These are phyloP conservation scores for Diaporthe vaccinii DNA, from an alignment of 2,329 filamentous ascomycete species.

Conservation along the genomic window DNA sequence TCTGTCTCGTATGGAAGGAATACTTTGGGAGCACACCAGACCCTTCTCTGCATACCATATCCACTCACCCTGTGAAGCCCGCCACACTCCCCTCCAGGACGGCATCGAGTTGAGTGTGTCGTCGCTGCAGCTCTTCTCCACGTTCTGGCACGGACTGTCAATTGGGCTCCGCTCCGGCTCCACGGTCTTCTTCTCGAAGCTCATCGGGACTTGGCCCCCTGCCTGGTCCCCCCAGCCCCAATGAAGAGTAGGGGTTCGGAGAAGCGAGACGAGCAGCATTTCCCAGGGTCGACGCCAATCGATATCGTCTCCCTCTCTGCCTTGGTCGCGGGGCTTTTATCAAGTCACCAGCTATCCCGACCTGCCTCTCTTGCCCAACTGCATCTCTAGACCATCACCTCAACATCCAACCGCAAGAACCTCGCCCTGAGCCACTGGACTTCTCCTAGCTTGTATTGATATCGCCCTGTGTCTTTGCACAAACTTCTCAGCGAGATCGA, in stretches of 20 bases:
- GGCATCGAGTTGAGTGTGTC: slow-evolving; percentile 5
- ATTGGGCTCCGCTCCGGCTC: slow-evolving; percentile 36
- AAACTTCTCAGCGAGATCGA: background rate
- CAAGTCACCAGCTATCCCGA: slow-evolving; percentile 40
- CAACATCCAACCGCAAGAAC: slow-evolving; percentile 12
- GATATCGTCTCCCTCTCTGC: slow-evolving; percentile 37
- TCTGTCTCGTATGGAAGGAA: background rate
- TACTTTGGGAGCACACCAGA: background rate
- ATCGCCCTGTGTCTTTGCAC: background rate
- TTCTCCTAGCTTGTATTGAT: slow-evolving; percentile 6
- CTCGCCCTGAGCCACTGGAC: background rate
- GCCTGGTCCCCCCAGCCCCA: slow-evolving; percentile 35
- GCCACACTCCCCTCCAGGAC: background rate
- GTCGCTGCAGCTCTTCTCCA: slow-evolving; percentile 26
- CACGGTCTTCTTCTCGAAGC: slow-evolving; percentile 31
- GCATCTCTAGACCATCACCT: slow-evolving; percentile 5
- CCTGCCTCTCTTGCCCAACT: slow-evolving; percentile 33
- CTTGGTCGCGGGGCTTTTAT: slow-evolving; percentile 39
- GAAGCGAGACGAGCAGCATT: slow-evolving; percentile 39
- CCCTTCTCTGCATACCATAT: background rate
- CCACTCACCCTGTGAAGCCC: slow-evolving; percentile 6
- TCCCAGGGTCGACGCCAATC: slow-evolving; percentile 37
- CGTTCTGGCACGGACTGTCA: slow-evolving; percentile 33
- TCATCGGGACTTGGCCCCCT: slow-evolving; percentile 33
- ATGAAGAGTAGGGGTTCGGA: slow-evolving; percentile 37